Evolutionary conservation across 2,329 filamentous ascomycete species (phyloP).

Genomic region (Colletotrichum agaves): DNA sequence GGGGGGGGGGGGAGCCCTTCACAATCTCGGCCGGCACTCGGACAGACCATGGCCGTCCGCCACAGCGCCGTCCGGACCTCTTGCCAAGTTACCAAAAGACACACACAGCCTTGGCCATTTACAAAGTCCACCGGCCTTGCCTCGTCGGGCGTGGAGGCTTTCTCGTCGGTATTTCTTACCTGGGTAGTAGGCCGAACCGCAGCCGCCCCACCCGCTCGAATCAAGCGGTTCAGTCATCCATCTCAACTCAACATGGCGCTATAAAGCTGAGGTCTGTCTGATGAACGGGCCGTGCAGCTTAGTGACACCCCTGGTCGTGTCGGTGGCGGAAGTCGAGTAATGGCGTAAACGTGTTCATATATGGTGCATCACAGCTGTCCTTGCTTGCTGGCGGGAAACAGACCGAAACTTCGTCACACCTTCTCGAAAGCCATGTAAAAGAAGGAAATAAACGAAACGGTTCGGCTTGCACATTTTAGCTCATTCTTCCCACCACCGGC

Average conservation of each 20-base stretch:
- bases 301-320: too few relatives aligned
- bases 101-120: neutral
- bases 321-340: too few relatives aligned
- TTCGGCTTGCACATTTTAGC: constrained; percentile 10
- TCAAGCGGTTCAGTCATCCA: too few relatives aligned
- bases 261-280: too few relatives aligned
- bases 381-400: too few relatives aligned
- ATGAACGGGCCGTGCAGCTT: too few relatives aligned
- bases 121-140: neutral
- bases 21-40: constrained; percentile 15
- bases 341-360: too few relatives aligned
- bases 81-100: constrained; percentile 6
- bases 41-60: neutral
- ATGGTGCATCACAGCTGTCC: too few relatives aligned
- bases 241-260: too few relatives aligned
- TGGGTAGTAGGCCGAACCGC: too few relatives aligned
- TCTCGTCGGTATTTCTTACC: too few relatives aligned
- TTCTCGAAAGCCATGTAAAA: neutral
- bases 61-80: neutral
- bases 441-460: neutral
- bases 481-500: neutral
- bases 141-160: neutral
- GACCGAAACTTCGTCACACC: neutral
- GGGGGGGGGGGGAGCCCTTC: neutral
- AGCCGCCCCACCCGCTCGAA: too few relatives aligned